Base-by-base conservation (phyloP, 1,139 yeast genomes). In the Kurtzmaniella natalensis region DNA sequence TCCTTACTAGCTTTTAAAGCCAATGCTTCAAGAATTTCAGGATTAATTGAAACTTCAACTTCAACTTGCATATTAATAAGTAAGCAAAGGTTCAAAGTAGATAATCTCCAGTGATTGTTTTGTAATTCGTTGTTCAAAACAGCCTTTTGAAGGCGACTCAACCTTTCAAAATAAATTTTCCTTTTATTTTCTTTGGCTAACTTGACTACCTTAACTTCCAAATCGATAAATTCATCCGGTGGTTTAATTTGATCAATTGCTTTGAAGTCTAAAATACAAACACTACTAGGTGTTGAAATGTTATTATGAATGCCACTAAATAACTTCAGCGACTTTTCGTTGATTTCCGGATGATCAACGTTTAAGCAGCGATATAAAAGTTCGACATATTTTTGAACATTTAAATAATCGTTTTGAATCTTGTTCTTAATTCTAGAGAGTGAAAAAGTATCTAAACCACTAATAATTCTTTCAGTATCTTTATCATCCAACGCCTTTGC, bases 51-150 rank as follows among this genome's bases (percentile, higher is more conserved):
- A 20, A 76, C 57, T 40, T 81, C 86, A 28, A 71, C 53, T 43
- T 73, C 77, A 2, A 72, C 59, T 48, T 82, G 85, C 7, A 83
- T 51, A 23, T 69, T 66, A 2, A 74, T 63, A 34, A 85, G 56
- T 18, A 82, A 57, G 7, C 73, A 69, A 33, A 85, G 55, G 36
- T 78, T 74, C 23, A 78, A 61, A 10, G 75, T 61, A 5, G 78
- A 68, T 5, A 75, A 62, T 45, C 80, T 84, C 97, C 97, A 89
- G 42, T 83, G 87, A 1, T 69, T 52, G 15, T 67, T 61, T 0
- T 50, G 40, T 25, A 51, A 44, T 28, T 66, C 68, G 37, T 62
- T 59, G 9, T 46, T 40, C 14, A 78, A 43, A 7, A 80, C 60
- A n/a, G 51, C 47, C 2, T 59, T 59, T 37, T 78, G 76, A 4